These are phyloP conservation scores for Hyaloscypha variabilis DNA, from an alignment of 495 filamentous ascomycete species.

Conservation along the genomic window DNA sequence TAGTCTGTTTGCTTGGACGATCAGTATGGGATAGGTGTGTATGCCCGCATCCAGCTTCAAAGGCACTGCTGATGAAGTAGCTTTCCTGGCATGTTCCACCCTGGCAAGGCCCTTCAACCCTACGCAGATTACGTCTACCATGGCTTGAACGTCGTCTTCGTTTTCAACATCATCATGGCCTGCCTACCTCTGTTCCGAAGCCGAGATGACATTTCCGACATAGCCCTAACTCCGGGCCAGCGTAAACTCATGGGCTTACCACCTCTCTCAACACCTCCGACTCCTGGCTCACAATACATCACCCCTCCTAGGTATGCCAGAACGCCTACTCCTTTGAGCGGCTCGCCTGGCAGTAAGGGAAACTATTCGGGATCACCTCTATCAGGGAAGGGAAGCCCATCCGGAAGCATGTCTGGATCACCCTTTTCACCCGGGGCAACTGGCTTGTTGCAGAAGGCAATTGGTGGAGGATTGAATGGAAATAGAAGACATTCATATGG, in stretches of 20 bases:
- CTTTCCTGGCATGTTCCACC: conserved; percentile 32
- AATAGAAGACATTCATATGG: conserved; percentile 66
- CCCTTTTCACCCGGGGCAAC: conserved; percentile 46
- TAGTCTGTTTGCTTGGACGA: conserved; percentile 37
- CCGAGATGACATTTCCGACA: conserved; percentile 81
- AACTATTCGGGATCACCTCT: conserved; percentile 58
- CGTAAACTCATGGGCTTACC: conserved; percentile 81
- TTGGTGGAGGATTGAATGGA: conserved; percentile 51
- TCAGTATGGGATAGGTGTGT: conserved; percentile 23
- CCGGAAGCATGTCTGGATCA: conserved; percentile 34
- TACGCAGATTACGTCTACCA: conserved; percentile 41
- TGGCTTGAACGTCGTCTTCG: conserved; percentile 57
- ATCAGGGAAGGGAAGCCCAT: conserved; percentile 43
- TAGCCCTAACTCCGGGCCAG: conserved; percentile 88
- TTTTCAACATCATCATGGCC: conserved; percentile 67
- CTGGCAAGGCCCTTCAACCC: conserved; percentile 28
- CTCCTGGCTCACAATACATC: conserved; percentile 66
- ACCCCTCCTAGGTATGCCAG: conserved; percentile 88
- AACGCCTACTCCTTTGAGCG: conserved; percentile 56
- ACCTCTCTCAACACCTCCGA: conserved; percentile 65
- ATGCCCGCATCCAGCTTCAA: conserved; percentile 19
- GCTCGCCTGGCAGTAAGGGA: conserved; percentile 47
- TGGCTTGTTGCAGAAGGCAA: conserved; percentile 70
- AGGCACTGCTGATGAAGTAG: conserved; percentile 27
- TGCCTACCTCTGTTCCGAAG: conserved; percentile 68